Evolutionary conservation across 2,329 filamentous ascomycete species (phyloP).

Genomic region (Leptographium flavum): DNA sequence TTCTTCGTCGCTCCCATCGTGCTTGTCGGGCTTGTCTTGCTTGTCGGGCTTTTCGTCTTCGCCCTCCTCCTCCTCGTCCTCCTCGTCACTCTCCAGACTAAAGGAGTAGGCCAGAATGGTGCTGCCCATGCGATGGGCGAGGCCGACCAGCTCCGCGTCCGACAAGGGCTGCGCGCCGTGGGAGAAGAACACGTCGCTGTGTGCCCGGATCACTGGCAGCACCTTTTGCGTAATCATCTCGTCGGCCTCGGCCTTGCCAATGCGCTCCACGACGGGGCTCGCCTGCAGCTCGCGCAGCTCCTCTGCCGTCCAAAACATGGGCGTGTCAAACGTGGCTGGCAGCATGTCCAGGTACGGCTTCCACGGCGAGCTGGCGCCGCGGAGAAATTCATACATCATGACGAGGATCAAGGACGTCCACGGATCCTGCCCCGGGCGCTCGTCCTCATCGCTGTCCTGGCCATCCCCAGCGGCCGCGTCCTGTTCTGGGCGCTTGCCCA

Average conservation of each 20-base stretch:
- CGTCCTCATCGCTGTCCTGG: slow-evolving; percentile 24
- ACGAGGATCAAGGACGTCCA: slow-evolving; percentile 55
- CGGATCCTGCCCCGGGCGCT: slow-evolving; percentile 27
- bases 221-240: slow-evolving; percentile 45
- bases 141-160: slow-evolving; percentile 30
- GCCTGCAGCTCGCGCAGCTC: slow-evolving; percentile 64
- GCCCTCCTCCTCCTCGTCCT: slow-evolving; percentile 19
- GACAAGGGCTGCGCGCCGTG: slow-evolving; percentile 17
- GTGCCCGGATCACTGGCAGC: slow-evolving; percentile 32
- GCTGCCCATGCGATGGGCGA: slow-evolving; percentile 71
- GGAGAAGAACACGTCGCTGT: slow-evolving; percentile 31
- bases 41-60: too few species aligned
- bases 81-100: slow-evolving; percentile 45
- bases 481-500: slow-evolving; percentile 27
- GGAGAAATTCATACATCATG: slow-evolving; percentile 63
- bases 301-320: slow-evolving; percentile 72
- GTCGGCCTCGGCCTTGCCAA: slow-evolving; percentile 61
- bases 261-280: slow-evolving; percentile 60
- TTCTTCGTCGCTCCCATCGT: slow-evolving; percentile 25
- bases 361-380: slow-evolving; percentile 50
- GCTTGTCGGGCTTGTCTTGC: slow-evolving; percentile 20
- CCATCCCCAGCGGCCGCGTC: slow-evolving; percentile 23
- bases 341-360: slow-evolving; percentile 65
- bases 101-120: slow-evolving; percentile 91
- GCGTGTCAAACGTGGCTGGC: slow-evolving; percentile 58